These are phyloP conservation scores for Phytophthora litchii DNA, from an alignment of 352 stramenopile species.

Conservation along the genomic window DNA sequence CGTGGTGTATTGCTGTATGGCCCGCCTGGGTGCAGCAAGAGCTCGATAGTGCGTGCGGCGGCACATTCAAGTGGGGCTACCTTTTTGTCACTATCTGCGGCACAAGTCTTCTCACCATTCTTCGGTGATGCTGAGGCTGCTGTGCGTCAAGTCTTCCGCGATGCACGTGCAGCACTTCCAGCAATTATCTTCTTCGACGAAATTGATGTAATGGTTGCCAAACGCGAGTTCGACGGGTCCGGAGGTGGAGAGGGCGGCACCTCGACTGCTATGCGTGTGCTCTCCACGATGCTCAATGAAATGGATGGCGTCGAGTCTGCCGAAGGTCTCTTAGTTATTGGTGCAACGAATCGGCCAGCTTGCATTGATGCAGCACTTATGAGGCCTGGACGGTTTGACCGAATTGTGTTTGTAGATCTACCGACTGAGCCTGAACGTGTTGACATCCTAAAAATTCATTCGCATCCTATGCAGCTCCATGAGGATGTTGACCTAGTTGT, in stretches of 20 bases:
- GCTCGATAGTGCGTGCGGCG: constrained; percentile 84
- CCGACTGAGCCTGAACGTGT: constrained; percentile 64
- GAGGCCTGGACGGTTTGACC: constrained; percentile 95
- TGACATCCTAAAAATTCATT: constrained; percentile 83
- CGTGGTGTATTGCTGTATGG: constrained; percentile 90
- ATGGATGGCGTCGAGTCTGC: constrained; percentile 97
- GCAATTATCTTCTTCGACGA: constrained; percentile 94
- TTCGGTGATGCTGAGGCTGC: constrained; percentile 89
- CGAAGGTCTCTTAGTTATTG: constrained; percentile 96
- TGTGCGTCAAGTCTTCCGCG: constrained; percentile 79
- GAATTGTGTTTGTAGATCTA: constrained; percentile 95
- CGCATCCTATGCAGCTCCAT: constrained; percentile 61
- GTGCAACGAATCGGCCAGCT: constrained; percentile 97
- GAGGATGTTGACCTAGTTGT: constrained; percentile 64
- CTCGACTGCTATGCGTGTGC: constrained; percentile 88
- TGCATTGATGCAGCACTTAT: constrained; percentile 98
- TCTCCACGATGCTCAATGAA: constrained; percentile 97
- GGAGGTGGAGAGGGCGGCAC: constrained; percentile 42
- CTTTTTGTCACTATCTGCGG: constrained; percentile 88
- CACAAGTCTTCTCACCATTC: constrained; percentile 89
- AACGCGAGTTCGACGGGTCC: constrained; percentile 70
- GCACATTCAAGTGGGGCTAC: constrained; percentile 77
- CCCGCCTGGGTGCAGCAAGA: constrained; percentile 92
- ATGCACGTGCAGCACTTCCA: constrained; percentile 77
- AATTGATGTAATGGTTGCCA: constrained; percentile 87